Evolutionary conservation across 768 basidiomycete genomes (phyloP), one percentile per base, ranked within the genome.

Genomic region (Panus rudis): DNA sequence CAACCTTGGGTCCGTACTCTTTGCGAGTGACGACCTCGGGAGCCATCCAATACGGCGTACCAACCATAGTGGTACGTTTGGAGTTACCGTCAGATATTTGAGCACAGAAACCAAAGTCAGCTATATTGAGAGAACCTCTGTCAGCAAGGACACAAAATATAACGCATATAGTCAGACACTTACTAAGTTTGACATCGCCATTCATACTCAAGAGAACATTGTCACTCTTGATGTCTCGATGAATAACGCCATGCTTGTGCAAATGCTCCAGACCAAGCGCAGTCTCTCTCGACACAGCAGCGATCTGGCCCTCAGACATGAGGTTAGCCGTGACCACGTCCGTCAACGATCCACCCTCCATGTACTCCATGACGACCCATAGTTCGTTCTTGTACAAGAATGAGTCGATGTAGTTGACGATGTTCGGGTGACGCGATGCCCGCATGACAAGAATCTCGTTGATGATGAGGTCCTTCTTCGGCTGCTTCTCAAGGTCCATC

Each of bases 341-440:
- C 4, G 94, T 99, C 33, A 97, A 68, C 23, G 80, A 84, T 25
- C 91, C 89, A 30, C 93, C 93, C 66, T 97, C 93, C 94, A 98
- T 98, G 65, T 93, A 97, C 68, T 97, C 96, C 96, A 99, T 98
- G 44, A 98, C 92, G 28, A 99, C 92, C 96, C 96, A 98, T 3
- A 99, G 73, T 58, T 98, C 96, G 62, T 94, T 96, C 73, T 90
- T 92, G 72, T 94, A 79, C 31, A 98, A 66, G 77, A 97, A 99
- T 2, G 92, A 94, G 61, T 99, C 96, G 58, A 97, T 97, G 67
- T 92, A 99, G 63, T 99, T 97, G 69, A 99, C 94, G 53, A 98
- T 97, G 61, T 99, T 99, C n/a, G 92, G 92, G 62, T 97, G 93
- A 26, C 89, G 76, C 14, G 88, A 89, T 19, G 91, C 83, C 19